Evolutionary conservation across 192 early-diverging fungal genomes (phyloP), one percentile per base, ranked within the genome.

Genomic region (Mycoemilia scoparia): DNA sequence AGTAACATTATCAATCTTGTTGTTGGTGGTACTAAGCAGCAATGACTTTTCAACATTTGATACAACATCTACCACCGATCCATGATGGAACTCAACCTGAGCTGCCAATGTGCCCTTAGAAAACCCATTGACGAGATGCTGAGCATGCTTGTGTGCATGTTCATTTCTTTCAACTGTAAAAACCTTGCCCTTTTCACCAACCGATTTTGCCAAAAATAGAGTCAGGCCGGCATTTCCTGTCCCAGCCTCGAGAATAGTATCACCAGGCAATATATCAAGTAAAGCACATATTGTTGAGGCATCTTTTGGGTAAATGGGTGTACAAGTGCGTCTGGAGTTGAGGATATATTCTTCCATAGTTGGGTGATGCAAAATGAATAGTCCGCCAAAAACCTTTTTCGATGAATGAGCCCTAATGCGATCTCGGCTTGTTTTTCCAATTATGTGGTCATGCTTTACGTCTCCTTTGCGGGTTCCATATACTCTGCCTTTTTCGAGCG

Each of bases 231-330:
- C 76, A 33, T 79, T 79, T 0, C 76, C 76, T 0, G 76, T 79
- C 0, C 76, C 76, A 0, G 73, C 76, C 43, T 79, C 76, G 7
- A 79, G 46, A 8, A 79, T 40, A 24, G 58, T 50, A 14, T 66
- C 67, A 7, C 67, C 73, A 2, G 60, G 55, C 3, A 49, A 40
- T 2, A 72, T 26, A 34, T 79, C 76, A 13, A 79, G 46, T 36
- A 79, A 46, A 14, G 52, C 49, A 2, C 70, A 38, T 11, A 58
- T 51, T 0, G 42, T 35, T 13, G 51, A 37, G 0, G 76, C 69
- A 32, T 78, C 76, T 23, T 75, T 75, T 0, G 76, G 73, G 34
- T 78, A 78, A 24, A 78, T 75, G 6, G 73, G 73, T 4, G 58
- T 61, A 24, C 51, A 43, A 18, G 31, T 35, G 5, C 58, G 46